These are phyloP conservation scores for Cornus controversa DNA, from an alignment of 148 eudicot genomes.

Conservation along the genomic window DNA sequence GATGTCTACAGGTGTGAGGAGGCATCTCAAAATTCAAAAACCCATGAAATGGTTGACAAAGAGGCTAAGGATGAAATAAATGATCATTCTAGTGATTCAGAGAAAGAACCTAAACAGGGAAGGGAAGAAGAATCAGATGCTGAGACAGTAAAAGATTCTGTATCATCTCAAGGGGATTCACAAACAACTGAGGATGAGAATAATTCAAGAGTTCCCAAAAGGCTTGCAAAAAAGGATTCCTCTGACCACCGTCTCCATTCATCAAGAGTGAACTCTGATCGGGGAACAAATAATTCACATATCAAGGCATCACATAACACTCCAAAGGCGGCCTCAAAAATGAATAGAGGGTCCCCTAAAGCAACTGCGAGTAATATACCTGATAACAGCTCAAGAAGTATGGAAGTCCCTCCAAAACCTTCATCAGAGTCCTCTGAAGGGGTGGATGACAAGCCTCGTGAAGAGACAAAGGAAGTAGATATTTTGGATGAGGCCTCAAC, in stretches of 20 bases:
- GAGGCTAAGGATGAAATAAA: constrained; percentile 27
- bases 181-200: constrained; percentile 55
- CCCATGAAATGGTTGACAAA: constrained; percentile 29
- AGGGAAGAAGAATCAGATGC: constrained; percentile 65
- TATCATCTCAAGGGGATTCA: constrained; percentile 65
- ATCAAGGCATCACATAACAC: constrained; percentile 20
- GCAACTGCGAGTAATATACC: constrained; percentile 19
- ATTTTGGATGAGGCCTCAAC: constrained; percentile 53
- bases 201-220: constrained; percentile 26
- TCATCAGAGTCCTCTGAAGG: constrained; percentile 53
- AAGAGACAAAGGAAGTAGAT: constrained; percentile 43
- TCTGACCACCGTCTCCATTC: constrained; percentile 17
- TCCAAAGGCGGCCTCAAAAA: constrained; percentile 32
- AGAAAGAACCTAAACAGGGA: constrained; percentile 27
- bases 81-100: constrained; percentile 35
- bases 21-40: constrained; percentile 24
- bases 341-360: constrained; percentile 27
- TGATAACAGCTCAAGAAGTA: constrained; percentile 24
- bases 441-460: constrained; percentile 37
- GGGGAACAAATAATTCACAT: constrained; percentile 31
- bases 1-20: constrained; percentile 54
- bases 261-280: constrained; percentile 24
- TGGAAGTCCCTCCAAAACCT: constrained; percentile 40
- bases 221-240: constrained; percentile 26
- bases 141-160: constrained; percentile 64